phyloP scores from a whole-genome alignment of 768 basidiomycete genomes.

The Podaxis carcinomalis region DNA sequence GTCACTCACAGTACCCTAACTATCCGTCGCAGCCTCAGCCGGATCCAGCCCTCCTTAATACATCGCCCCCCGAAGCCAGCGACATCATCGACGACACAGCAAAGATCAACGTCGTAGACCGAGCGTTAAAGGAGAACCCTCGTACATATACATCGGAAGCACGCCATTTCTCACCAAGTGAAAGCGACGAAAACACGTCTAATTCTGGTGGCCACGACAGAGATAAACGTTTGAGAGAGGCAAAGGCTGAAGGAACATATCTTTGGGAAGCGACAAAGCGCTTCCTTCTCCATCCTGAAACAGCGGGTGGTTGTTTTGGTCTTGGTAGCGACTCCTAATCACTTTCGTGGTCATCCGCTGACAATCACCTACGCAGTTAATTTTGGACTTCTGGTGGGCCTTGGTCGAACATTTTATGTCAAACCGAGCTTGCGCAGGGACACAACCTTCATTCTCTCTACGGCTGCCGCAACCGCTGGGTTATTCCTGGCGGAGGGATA shows the following conservation, averaged over 20 bases:
- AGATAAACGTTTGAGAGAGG: slow-evolving; percentile 36
- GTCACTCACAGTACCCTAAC: slow-evolving; percentile 12
- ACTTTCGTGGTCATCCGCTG: neutral
- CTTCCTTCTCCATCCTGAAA: slow-evolving; percentile 58
- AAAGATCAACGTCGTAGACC: slow-evolving; percentile 55
- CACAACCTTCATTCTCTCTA: slow-evolving; percentile 45
- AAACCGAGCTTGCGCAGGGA: slow-evolving; percentile 58
- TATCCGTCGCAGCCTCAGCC: slow-evolving; percentile 49
- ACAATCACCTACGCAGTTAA: slow-evolving; percentile 44
- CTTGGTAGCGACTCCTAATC: slow-evolving; percentile 41
- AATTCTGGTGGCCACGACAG: slow-evolving; percentile 13
- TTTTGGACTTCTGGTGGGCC: slow-evolving; percentile 59
- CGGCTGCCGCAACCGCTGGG: slow-evolving; percentile 49
- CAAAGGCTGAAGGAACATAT: slow-evolving; percentile 47
- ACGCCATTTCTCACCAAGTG: slow-evolving; percentile 4
- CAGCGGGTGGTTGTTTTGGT: slow-evolving; percentile 70
- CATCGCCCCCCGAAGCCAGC: slow-evolving; percentile 32
- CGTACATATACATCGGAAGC: slow-evolving; percentile 28
- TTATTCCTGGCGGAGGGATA: slow-evolving; percentile 63
- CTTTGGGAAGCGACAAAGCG: slow-evolving; percentile 49
- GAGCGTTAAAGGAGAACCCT: slow-evolving; percentile 44
- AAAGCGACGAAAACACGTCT: slow-evolving; percentile 1
- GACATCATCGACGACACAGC: slow-evolving; percentile 39
- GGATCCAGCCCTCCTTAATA: slow-evolving; percentile 61
- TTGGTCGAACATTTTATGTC: slow-evolving; percentile 61